Percentiles rank a stretch among this genome's conserved stretches.
Evolutionary conservation across 176 grass and related monocot genomes (phyloP).

Genomic region (Oryza glumipatula): DNA sequence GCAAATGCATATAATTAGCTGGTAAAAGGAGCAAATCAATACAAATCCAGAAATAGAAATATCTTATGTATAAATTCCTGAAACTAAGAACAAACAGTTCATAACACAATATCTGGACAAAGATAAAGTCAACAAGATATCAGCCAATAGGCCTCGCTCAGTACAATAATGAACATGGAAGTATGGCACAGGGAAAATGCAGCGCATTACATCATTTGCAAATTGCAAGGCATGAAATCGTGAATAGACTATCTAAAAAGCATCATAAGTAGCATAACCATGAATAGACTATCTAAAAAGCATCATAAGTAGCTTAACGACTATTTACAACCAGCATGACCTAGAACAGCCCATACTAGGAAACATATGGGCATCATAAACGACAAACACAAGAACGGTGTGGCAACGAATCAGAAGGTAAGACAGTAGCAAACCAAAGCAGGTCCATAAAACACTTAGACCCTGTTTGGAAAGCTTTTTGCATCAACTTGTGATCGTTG

Average conservation of each 20-base stretch:
- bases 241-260: too few species aligned
- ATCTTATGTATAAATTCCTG: too few species aligned
- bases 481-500: background rate
- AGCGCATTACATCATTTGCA: too few species aligned
- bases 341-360: background rate
- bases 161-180: background rate
- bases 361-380: background rate
- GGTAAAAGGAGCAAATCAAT: too few species aligned
- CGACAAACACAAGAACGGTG: background rate
- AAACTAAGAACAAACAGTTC: too few species aligned
- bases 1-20: too few species aligned
- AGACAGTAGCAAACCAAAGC: background rate
- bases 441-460: background rate
- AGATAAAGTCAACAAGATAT: background rate
- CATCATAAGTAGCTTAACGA: background rate
- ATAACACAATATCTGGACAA: background rate
- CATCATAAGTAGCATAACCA: too few species aligned
- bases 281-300: too few species aligned
- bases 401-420: background rate
- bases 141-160: background rate
- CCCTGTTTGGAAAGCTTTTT: background rate
- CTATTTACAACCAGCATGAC: background rate
- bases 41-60: too few species aligned
- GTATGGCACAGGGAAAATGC: background rate
- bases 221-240: too few species aligned